Conservation (phyloP, 2,329 filamentous ascomycete species). For the Cercospora sp. region DNA sequence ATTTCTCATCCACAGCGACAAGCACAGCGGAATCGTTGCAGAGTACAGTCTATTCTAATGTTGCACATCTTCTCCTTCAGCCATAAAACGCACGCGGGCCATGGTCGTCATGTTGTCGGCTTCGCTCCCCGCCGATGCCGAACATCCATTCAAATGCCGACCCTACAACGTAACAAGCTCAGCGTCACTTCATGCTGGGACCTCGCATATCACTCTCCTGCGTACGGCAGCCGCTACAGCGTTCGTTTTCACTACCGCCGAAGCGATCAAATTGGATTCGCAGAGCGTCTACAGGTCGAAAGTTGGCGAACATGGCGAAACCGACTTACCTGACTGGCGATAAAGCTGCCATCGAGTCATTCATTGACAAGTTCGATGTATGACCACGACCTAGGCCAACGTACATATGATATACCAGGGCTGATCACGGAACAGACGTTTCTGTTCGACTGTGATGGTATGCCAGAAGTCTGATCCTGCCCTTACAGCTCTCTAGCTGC, state of each 20-base stretch:
- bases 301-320: constrained; percentile 12
- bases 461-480: constrained; percentile 28
- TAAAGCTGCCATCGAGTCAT: constrained; percentile 71
- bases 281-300: neutral
- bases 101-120: neutral
- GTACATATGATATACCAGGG: constrained; percentile 1
- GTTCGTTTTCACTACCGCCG: neutral
- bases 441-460: constrained; percentile 96
- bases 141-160: neutral
- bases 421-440: constrained; percentile 64
- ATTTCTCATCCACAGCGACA: neutral
- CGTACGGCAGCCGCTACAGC: neutral
- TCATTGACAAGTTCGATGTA: constrained; percentile 86
- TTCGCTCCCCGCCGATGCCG: neutral
- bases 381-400: constrained; percentile 43
- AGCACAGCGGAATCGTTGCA: neutral
- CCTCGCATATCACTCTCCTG: neutral
- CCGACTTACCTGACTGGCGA: constrained; percentile 72
- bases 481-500: neutral
- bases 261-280: neutral
- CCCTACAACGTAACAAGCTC: neutral
- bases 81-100: neutral
- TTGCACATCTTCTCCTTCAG: neutral
- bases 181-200: neutral
- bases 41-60: neutral